Conservation (phyloP, 2,329 filamentous ascomycete species). For the Parastagonospora avenae region DNA sequence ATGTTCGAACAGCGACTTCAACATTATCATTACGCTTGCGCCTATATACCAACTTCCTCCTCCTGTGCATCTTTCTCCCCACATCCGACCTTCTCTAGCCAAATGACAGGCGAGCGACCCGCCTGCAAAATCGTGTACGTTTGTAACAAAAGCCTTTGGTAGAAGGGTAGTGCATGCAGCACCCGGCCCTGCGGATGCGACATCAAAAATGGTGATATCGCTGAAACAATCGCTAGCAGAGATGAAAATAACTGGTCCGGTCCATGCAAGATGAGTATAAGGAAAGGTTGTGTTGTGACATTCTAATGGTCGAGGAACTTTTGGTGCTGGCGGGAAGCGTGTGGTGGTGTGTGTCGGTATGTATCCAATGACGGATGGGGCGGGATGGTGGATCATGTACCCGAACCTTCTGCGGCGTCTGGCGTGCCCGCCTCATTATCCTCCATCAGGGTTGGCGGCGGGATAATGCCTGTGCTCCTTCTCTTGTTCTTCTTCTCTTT, state of each 20-base stretch:
- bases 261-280: slow-evolving; percentile 12
- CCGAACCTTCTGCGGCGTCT: slow-evolving; percentile 16
- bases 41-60: slow-evolving; percentile 4
- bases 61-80: not conserved
- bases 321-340: slow-evolving; percentile 3
- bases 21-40: slow-evolving; percentile 10
- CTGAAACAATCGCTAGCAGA: slow-evolving; percentile 5
- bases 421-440: slow-evolving; percentile 31
- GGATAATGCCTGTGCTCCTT: slow-evolving; percentile 36
- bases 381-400: not conserved
- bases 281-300: slow-evolving; percentile 15
- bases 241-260: slow-evolving; percentile 1
- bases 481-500: slow-evolving; percentile 42
- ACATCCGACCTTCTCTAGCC: not conserved
- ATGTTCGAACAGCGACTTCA: not conserved
- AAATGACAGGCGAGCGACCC: slow-evolving; percentile 1
- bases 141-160: not conserved
- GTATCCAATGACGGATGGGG: not conserved
- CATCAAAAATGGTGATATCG: slow-evolving; percentile 5
- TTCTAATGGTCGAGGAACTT: slow-evolving; percentile 25
- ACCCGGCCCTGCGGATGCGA: slow-evolving; percentile 12
- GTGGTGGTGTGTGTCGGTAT: not conserved
- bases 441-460: slow-evolving; percentile 30
- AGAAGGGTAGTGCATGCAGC: slow-evolving; percentile 5
- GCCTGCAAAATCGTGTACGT: slow-evolving; percentile 13